phyloP scores from a whole-genome alignment of 768 basidiomycete species.

The Russula olivacea region DNA sequence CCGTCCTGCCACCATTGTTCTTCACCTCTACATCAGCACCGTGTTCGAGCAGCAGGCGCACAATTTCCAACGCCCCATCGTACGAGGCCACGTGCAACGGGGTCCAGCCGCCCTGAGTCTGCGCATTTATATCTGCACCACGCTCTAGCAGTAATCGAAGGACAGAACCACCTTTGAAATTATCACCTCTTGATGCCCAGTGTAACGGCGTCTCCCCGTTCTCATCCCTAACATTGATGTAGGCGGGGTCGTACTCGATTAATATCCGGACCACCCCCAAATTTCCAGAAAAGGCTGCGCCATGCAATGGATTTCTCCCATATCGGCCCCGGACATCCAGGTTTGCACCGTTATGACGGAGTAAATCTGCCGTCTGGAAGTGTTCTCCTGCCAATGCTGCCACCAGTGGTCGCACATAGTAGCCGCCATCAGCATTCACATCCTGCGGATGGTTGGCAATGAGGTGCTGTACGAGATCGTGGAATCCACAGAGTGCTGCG shows the following conservation, averaged over 20 bases:
- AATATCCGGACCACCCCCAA: background rate
- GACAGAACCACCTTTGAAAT: background rate
- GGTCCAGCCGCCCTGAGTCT: background rate
- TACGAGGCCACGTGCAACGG: background rate
- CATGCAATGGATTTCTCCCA: background rate
- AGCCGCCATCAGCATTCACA: background rate
- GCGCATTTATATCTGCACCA: background rate
- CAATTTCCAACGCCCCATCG: background rate
- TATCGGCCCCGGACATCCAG: fast-evolving
- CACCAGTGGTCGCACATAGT: background rate
- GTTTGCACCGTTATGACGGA: background rate
- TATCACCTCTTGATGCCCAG: background rate
- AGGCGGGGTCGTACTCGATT: background rate
- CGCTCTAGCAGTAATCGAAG: background rate
- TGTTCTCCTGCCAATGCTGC: background rate
- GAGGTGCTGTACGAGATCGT: background rate
- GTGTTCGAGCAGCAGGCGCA: background rate
- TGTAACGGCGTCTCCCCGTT: background rate
- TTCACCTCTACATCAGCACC: background rate
- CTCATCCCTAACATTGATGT: background rate
- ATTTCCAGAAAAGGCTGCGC: no score
- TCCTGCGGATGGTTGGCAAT: background rate
- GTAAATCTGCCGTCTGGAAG: background rate
- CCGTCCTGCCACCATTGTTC: background rate
- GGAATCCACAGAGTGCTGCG: background rate